These are phyloP conservation scores for Phymatotrichopsis omnivora DNA, from an alignment of 2,329 filamentous ascomycete genomes.

Conservation along the genomic window DNA sequence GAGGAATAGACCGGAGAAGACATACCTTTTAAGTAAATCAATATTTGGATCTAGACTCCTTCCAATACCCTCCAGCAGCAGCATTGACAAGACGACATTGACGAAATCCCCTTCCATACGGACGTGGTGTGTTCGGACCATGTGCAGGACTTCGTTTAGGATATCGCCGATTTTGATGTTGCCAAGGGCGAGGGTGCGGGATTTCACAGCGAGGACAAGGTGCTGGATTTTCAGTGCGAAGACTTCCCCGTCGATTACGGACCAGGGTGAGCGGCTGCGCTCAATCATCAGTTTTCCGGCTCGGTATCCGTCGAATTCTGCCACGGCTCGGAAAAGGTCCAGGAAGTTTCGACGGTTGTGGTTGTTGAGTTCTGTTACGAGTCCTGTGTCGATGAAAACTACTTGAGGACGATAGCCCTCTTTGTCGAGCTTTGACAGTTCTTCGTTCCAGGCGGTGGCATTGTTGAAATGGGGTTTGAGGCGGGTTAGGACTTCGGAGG, in stretches of 20 bases:
- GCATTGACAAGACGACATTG: constrained; percentile 91
- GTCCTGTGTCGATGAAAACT: constrained; percentile 92
- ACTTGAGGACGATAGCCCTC: constrained; percentile 90
- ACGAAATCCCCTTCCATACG: constrained; percentile 94
- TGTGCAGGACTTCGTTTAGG: constrained; percentile 74
- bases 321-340: constrained; percentile 88
- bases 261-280: constrained; percentile 81
- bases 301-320: constrained; percentile 93
- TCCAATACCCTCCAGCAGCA: constrained; percentile 89
- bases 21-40: constrained; percentile 68
- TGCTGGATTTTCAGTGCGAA: constrained; percentile 97
- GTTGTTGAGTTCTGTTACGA: constrained; percentile 86
- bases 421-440: constrained; percentile 64
- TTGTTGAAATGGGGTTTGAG: constrained; percentile 64
- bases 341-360: constrained; percentile 84
- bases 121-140: constrained; percentile 89
- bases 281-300: constrained; percentile 94
- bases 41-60: constrained; percentile 74
- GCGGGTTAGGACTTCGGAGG: constrained; percentile 72
- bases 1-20: constrained; percentile 20
- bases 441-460: constrained; percentile 58
- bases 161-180: constrained; percentile 96
- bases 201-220: constrained; percentile 82
- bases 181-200: constrained; percentile 77
- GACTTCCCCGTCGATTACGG: constrained; percentile 77